phyloP scores from a whole-genome alignment of 179 eudicot genomes.

The Sideroxylon spinosum region DNA sequence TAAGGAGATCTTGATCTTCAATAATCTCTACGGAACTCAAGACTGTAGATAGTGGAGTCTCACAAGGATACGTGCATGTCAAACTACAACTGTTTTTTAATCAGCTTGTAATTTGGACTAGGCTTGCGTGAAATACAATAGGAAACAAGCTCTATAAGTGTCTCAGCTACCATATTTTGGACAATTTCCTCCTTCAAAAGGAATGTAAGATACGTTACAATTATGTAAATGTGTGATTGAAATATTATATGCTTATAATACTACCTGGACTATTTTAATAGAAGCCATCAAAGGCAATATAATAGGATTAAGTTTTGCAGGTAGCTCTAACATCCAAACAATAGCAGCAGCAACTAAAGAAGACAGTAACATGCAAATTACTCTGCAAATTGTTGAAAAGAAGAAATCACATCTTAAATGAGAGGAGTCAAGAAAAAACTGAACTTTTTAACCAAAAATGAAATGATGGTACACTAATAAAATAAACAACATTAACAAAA shows the following conservation, averaged over 20 bases:
- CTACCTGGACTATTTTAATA: slow-evolving; percentile 81
- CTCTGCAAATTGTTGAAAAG: slow-evolving; percentile 33
- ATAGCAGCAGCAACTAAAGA: slow-evolving; percentile 88
- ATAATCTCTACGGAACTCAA: slow-evolving; percentile 70
- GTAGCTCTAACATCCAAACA: slow-evolving; percentile 94
- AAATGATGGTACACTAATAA: neutral
- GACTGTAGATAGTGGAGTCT: slow-evolving; percentile 86
- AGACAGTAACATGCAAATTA: slow-evolving; percentile 92
- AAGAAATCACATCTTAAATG: neutral
- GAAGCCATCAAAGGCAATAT: slow-evolving; percentile 98
- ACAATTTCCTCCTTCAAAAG: slow-evolving; percentile 74
- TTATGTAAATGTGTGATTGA: neutral
- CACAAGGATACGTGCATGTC: slow-evolving; percentile 87
- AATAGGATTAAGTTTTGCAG: slow-evolving; percentile 79
- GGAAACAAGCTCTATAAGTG: slow-evolving; percentile 84
- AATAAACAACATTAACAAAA: neutral
- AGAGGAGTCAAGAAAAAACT: neutral
- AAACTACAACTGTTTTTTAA: slow-evolving; percentile 83
- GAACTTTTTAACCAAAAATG: neutral
- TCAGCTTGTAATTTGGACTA: slow-evolving; percentile 88
- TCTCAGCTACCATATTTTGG: slow-evolving; percentile 92
- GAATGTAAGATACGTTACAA: slow-evolving; percentile 9
- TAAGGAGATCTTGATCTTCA: slow-evolving; percentile 82
- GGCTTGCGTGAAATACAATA: slow-evolving; percentile 80
- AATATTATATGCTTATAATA: neutral